Base-by-base conservation (phyloP, 768 basidiomycete genomes). In the Boletus rubroflammeus region DNA sequence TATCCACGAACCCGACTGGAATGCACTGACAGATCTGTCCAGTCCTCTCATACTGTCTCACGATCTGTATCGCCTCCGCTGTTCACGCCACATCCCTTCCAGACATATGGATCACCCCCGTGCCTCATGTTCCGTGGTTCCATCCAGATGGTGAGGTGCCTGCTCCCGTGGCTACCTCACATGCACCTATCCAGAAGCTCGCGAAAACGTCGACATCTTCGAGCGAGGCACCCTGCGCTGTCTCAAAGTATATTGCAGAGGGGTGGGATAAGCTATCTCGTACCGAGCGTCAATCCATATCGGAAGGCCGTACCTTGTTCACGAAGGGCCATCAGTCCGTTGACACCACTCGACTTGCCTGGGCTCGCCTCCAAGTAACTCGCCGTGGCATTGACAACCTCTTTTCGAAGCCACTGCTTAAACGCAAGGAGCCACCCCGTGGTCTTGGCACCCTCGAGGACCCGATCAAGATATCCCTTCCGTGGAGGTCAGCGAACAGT, bases 121-220 rank as follows among this genome's bases (percentile, higher is more conserved):
- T 88, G 32, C 78, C 79, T 55, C 64, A 72, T 14, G 72, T 86
- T 19, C 75, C 77, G 15, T 89, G 88, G 88, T 89, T 85, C 63
- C 39, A 64, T 53, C 54, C 50, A 3, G 49, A 36, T n/a, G 28
- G 49, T 23, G 46, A 58, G 28, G n/a, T 38, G 3, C 44, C 50
- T 0, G 21, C 29, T 21, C 45, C 62, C 15, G 36, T 50, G 15
- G 23, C 14, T 31, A 45, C 49, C 15, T 28, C 57, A 43, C 45
- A 56, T 3, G 31, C 41, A 36, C 54, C 59, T 40, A 32, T 61
- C 2, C 58, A 40, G 23, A 59, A 62, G 34, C 50, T 46, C 47
- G 46, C 50, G 6, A 57, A 51, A 39, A 39, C 35, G 2, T 51
- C 56, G 21, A 56, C 58, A 21, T 50, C 54, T 8, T 50, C 38